A percentile compares a stretch with the other conserved stretches of the same genome.
Evolutionary conservation across 2,329 filamentous ascomycete species (phyloP).

Genomic region (Xylaria sp.): DNA sequence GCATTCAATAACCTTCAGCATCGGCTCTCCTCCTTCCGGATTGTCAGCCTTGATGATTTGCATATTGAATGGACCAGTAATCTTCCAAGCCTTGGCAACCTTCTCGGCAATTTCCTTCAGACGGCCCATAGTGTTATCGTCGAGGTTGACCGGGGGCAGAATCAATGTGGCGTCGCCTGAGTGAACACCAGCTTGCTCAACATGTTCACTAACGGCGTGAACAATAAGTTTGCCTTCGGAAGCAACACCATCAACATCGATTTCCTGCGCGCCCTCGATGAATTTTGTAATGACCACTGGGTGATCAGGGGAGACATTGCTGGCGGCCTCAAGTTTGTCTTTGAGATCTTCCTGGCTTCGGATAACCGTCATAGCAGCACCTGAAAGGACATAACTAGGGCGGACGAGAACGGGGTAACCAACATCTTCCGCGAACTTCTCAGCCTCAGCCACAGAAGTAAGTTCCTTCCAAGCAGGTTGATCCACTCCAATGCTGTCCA

Average conservation of each 20-base stretch:
- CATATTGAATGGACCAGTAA: constrained; percentile 99
- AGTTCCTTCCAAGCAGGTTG: constrained; percentile 99
- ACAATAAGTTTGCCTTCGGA: constrained; percentile 86
- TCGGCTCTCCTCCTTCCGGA: constrained; percentile 77
- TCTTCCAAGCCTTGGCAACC: constrained; percentile 96
- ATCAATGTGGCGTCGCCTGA: constrained; percentile 96
- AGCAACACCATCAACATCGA: constrained; percentile 94
- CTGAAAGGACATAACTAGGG: constrained; percentile 94
- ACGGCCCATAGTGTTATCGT: constrained; percentile 80
- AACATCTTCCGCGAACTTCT: constrained; percentile 84
- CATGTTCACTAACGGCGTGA: constrained; percentile 93
- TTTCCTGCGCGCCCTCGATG: constrained; percentile 95
- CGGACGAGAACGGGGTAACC: constrained; percentile 95
- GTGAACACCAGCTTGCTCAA: constrained; percentile 97
- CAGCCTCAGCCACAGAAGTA: constrained; percentile 87
- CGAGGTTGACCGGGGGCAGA: constrained; percentile 84
- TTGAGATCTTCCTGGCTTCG: constrained; percentile 87
- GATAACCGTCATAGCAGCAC: constrained; percentile 98
- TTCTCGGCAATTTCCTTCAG: constrained; percentile 96
- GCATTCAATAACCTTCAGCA: constrained; percentile 97
- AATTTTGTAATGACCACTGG: constrained; percentile 99
- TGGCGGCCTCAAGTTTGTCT: constrained; percentile 92
- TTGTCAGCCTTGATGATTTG: constrained; percentile 95
- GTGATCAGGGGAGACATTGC: constrained; percentile 92
- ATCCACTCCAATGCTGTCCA: constrained; percentile 96